phyloP scores from a whole-genome alignment of 2,329 filamentous ascomycete species.

The Fusarium floridanum region DNA sequence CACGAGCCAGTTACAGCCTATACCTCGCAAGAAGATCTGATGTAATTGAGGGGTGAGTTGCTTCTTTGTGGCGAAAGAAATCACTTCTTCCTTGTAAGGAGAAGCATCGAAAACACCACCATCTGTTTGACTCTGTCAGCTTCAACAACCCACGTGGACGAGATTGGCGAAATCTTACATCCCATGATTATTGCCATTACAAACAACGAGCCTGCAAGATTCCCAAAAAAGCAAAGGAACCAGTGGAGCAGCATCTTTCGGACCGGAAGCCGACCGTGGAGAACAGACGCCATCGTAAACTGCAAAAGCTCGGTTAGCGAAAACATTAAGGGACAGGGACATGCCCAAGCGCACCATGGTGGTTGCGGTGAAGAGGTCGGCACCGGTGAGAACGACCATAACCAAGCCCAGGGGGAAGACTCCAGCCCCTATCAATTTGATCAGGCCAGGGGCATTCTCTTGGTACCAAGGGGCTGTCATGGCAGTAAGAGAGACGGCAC shows the following conservation, averaged over 20 bases:
- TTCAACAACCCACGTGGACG: accelerated
- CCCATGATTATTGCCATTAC: conserved; percentile 62
- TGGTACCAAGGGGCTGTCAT: conserved; percentile 43
- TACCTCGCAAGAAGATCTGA: conserved; percentile 66
- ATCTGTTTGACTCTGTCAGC: conserved; percentile 47
- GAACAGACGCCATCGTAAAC: conserved; percentile 42
- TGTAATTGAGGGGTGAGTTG: conserved; percentile 62
- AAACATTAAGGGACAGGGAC: background rate
- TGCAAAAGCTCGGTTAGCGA: background rate
- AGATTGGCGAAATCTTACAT: conserved; percentile 21
- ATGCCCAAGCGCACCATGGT: conserved; percentile 24
- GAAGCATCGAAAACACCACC: conserved; percentile 57
- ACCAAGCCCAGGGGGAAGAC: conserved; percentile 41
- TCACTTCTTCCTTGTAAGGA: conserved; percentile 58
- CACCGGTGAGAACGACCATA: conserved; percentile 37
- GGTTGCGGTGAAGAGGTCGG: conserved; percentile 41
- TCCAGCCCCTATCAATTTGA: conserved; percentile 38
- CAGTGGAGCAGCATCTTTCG: conserved; percentile 52
- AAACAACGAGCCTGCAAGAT: conserved; percentile 62
- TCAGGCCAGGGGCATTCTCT: conserved; percentile 37
- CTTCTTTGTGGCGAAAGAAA: conserved; percentile 62
- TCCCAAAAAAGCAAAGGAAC: conserved; percentile 62
- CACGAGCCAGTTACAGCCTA: conserved; percentile 71
- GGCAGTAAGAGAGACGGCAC: conserved; percentile 38
- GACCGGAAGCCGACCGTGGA: conserved; percentile 33